Evolutionary conservation across 108 stramenopile genomes (phyloP).

Genomic region (Ochromonas danica): DNA sequence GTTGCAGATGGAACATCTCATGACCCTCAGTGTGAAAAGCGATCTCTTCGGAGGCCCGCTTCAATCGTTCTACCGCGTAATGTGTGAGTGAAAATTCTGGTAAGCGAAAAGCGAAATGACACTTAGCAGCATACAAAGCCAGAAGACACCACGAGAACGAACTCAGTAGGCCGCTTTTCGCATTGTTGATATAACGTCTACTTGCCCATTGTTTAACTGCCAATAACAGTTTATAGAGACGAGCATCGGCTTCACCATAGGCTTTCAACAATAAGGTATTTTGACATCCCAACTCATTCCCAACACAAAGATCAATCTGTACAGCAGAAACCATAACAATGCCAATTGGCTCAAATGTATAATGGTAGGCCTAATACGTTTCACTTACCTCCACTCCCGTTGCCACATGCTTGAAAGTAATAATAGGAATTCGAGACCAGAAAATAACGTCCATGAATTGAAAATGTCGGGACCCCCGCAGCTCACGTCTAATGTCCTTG

Average conservation of each 20-base stretch:
- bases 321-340: neutral
- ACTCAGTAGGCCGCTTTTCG: neutral
- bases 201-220: neutral
- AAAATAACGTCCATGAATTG: neutral
- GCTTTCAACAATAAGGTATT: neutral
- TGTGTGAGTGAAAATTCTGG: no score
- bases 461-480: no score
- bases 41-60: no score
- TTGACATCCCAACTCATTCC: neutral
- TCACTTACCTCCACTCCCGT: neutral
- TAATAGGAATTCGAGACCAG: neutral
- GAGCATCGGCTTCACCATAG: neutral
- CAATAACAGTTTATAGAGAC: neutral
- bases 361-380: neutral
- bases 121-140: neutral
- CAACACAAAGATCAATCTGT: neutral
- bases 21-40: no score
- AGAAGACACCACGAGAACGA: constrained; percentile 1
- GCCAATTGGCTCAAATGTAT: neutral
- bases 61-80: no score
- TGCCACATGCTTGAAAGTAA: neutral
- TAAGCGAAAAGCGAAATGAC: no score
- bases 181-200: neutral
- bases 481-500: no score
- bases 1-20: no score